These are phyloP conservation scores for Psidium friedrichsthalianum DNA, from an alignment of 345 rosid genomes.

Conservation along the genomic window DNA sequence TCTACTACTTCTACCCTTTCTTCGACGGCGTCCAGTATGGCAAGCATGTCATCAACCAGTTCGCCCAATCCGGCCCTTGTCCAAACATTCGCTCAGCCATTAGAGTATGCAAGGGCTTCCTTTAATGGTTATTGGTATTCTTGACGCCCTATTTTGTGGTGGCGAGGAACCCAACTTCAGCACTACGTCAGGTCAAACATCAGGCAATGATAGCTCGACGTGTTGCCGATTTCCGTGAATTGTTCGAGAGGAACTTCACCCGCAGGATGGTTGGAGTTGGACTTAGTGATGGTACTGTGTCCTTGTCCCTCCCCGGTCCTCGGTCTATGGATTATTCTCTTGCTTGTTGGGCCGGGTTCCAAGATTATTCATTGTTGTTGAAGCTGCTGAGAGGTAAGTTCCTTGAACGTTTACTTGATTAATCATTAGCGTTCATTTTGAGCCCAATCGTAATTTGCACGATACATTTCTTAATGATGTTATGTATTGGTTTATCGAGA, in stretches of 20 bases:
- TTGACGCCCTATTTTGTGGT: conserved; percentile 71
- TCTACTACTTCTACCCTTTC: conserved; percentile 88
- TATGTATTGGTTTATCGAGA: too few relatives aligned
- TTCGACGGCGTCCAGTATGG: conserved; percentile 92
- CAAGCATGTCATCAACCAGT: conserved; percentile 64
- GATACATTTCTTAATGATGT: too few relatives aligned
- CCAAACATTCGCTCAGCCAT: conserved; percentile 71
- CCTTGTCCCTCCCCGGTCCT: conserved; percentile 78
- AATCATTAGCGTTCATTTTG: too few relatives aligned
- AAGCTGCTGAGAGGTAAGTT: too few relatives aligned
- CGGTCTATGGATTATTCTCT: too few relatives aligned
- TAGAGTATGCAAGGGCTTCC: conserved; percentile 73
- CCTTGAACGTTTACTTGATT: too few relatives aligned
- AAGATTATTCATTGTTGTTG: too few relatives aligned
- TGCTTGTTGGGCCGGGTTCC: too few relatives aligned
- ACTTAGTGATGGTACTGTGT: too few relatives aligned
- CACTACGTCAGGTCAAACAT: conserved; percentile 95
- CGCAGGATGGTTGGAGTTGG: conserved; percentile 62
- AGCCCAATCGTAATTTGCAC: too few relatives aligned
- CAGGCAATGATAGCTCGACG: conserved; percentile 92
- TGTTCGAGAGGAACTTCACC: conserved; percentile 79
- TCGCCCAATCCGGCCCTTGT: conserved; percentile 48
- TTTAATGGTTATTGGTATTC: conserved; percentile 54
- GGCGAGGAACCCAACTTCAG: conserved; percentile 78
- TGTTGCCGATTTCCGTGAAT: conserved; percentile 77